These are phyloP conservation scores for Arthrobotrys conoides DNA, from an alignment of 2,329 filamentous ascomycete genomes.

Conservation along the genomic window DNA sequence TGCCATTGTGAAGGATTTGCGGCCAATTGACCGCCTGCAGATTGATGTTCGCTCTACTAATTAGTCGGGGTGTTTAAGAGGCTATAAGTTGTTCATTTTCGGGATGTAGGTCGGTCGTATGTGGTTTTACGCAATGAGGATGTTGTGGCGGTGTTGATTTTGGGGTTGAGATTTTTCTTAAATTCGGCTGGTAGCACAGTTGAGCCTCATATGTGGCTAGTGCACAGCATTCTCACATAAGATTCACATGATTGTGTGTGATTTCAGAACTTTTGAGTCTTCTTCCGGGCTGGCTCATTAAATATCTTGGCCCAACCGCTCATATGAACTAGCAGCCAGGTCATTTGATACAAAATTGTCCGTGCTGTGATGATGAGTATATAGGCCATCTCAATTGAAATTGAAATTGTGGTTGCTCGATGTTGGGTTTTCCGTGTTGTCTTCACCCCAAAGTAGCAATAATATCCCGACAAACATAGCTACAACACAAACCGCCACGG, in stretches of 20 bases:
- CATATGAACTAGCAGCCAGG: background rate
- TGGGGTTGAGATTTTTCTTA: conserved; percentile 42
- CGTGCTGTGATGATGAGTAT: background rate
- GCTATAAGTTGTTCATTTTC: conserved; percentile 43
- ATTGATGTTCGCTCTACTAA: conserved; percentile 9
- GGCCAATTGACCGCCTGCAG: conserved; percentile 51
- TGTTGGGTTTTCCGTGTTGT: conserved; percentile 8
- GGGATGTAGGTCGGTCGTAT: background rate
- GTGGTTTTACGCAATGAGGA: conserved; percentile 18
- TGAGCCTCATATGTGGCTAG: conserved; percentile 23
- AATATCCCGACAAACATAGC: background rate
- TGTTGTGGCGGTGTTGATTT: conserved; percentile 42
- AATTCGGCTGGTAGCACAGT: conserved; percentile 20
- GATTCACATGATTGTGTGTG: background rate
- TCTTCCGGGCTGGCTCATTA: background rate
- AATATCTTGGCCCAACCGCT: background rate
- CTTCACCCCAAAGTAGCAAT: background rate
- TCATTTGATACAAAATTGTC: background rate
- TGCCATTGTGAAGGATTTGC: conserved; percentile 66
- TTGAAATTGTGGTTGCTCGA: background rate
- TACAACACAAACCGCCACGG: background rate
- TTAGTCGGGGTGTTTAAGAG: background rate
- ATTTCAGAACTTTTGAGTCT: background rate
- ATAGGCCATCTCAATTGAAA: background rate
- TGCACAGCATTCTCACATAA: background rate